These are phyloP conservation scores for Endotrypanum monterogeii DNA, from an alignment of 208 protist genomes.

Conservation along the genomic window DNA sequence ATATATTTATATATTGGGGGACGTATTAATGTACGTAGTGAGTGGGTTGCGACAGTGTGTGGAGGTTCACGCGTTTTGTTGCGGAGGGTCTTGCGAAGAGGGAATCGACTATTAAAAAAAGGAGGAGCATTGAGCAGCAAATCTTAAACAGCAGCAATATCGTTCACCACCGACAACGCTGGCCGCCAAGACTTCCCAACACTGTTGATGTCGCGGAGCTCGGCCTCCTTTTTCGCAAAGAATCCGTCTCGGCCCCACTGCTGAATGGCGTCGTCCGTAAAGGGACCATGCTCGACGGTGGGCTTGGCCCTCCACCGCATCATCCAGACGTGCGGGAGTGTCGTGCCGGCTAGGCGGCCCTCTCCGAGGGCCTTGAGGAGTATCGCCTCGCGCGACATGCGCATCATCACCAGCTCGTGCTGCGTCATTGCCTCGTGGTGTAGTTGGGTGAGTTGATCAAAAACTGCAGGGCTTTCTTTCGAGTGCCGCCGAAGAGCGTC, in stretches of 20 bases:
- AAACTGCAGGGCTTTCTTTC: conserved; percentile 1
- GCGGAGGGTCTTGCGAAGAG: neutral
- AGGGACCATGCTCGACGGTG: conserved; percentile 32
- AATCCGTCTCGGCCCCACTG: conserved; percentile 39
- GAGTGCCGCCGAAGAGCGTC: conserved; percentile 32
- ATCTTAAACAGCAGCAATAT: neutral
- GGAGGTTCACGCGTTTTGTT: too few species aligned
- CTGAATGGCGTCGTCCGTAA: conserved; percentile 22
- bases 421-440: conserved; percentile 31
- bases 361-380: conserved; percentile 34
- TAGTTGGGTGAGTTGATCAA: conserved; percentile 29
- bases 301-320: conserved; percentile 36
- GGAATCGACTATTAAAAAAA: neutral
- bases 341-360: conserved; percentile 9
- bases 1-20: too few species aligned
- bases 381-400: conserved; percentile 38
- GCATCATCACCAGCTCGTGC: conserved; percentile 43
- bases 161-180: conserved; percentile 4
- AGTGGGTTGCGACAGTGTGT: too few species aligned
- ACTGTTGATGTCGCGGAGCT: conserved; percentile 35
- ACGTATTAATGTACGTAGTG: too few species aligned
- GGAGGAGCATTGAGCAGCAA: too few species aligned
- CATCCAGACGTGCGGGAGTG: conserved; percentile 33
- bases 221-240: conserved; percentile 36
- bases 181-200: conserved; percentile 15